Evolutionary conservation across 257 asterid genomes (phyloP), one percentile per base, ranked within the genome.

Genomic region (Nicotiana noctiflora): DNA sequence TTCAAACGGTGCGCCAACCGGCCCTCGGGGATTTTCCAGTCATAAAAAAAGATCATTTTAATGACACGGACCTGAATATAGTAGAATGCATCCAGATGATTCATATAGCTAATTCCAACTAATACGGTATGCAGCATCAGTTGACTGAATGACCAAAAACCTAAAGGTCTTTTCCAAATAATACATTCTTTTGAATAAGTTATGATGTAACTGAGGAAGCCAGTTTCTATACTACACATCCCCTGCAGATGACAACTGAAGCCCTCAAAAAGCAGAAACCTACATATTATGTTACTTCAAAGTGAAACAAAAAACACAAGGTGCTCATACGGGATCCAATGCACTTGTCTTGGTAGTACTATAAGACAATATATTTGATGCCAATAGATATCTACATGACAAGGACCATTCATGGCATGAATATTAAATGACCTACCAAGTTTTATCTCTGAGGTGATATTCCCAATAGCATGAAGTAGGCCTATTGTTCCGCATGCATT

Each of bases 401-500:
- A 29, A 31, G 23, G 46, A 29, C 74, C 49, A 64, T 64, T 64
- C 21, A 64, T 64, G 21, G 46, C 44, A 25, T 14, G 44, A 49
- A 23, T 23, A 15, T 49, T 21, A 14, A 62, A 79, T 59, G 70
- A 83, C 91, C 76, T 83, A 92, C 98, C 92, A 85, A 95, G 97
- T 75, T 95, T 91, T 84, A 95, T 92, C 92, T 87, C 88, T 68
- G 99, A 90, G 85, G 95, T 91, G 84, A 95, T 87, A 84, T 95
- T 93, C 66, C 96, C 99, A 62, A 95, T 90, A 84, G 98, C 96
- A 87, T 95, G 99, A 82, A 95, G 98, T 75, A 95, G 97, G n/a
- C 97, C 97, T 85, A 95, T 85, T 56, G 99, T 95, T 78, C 98
- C 98, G 85, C 99, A 95, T 68, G 98, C 98, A 92, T 95, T 95